Evolutionary conservation across 371 early-diverging fungal species (phyloP), one percentile per base, ranked within the genome.

Genomic region (Synchytrium microbalum): DNA sequence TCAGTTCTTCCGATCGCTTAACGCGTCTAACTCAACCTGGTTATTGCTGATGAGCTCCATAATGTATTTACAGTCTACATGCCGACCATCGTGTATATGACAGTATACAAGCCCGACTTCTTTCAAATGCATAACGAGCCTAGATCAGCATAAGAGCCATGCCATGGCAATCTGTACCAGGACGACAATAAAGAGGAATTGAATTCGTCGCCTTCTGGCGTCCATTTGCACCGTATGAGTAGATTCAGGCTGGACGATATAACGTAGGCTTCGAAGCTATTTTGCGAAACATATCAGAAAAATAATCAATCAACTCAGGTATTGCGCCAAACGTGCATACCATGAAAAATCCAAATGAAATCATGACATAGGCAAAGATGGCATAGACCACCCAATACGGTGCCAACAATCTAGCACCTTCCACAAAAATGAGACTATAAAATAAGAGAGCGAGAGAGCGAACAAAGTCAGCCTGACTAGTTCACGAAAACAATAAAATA

Each of bases 171-270:
- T 81, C 79, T 93, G 93, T 56, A 92, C 69, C 53, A 82, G 84
- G 8, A 91, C 92, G 60, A 95, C 82, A 56, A 88, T 76, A 63
- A 95, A 88, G 71, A 96, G 70, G 70, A 95, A 93, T 77, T 92
- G 85, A 64, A 96, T 85, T 46, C 95, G 79, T 60, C 92, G 82
- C 30, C 31, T 19, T 16, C 32, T 10, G 64, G 60, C 25, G 26
- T 13, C 19, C 53, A 33, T 16, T 19, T 30, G 53, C 24, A 55
- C 54, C 26, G 65, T 38, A 16, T 59, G 59, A 19, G 62, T 62
- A 5, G 52, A 38, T 32, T 93, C 95, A 16, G 95, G 95, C 54
- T 95, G 78, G 52, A 95, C 86, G 27, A 92, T 85, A 72, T 93
- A 87, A 65, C 90, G 84, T 78, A 96, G 78, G 2, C 93, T 90